phyloP scores from a whole-genome alignment of 75 land plant genomes.

The Larix kaempferi region DNA sequence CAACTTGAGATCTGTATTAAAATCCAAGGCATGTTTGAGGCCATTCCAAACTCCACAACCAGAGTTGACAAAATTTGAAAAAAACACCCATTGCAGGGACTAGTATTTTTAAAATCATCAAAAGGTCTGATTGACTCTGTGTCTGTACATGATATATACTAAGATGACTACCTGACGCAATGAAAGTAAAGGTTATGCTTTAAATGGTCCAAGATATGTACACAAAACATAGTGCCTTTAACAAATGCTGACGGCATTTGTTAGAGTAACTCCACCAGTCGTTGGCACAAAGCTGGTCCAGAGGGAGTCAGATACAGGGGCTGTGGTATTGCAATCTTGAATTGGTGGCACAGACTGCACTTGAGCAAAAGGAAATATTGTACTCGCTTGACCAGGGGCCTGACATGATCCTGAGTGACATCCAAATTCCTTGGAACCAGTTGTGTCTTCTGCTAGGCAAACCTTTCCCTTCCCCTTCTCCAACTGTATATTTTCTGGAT shows the following conservation, averaged over 20 bases:
- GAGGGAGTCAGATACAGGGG: constrained; percentile 5
- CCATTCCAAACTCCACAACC: background rate
- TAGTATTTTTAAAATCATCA: background rate
- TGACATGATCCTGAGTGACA: constrained; percentile 5
- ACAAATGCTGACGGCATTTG: constrained; percentile 12
- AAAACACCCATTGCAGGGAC: background rate
- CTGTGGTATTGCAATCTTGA: constrained; percentile 10
- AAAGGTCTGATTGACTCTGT: background rate
- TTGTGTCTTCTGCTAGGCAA: background rate
- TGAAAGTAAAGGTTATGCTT: background rate
- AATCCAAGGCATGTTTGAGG: background rate
- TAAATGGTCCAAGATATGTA: background rate
- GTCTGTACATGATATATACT: constrained; percentile 8
- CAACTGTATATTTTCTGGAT: background rate
- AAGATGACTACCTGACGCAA: background rate
- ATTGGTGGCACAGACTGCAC: background rate
- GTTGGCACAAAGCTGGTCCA: constrained; percentile 9
- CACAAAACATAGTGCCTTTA: constrained; percentile 3
- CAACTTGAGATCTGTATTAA: background rate
- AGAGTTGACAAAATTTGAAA: background rate
- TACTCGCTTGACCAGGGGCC: background rate
- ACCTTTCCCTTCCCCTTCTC: constrained; percentile 5
- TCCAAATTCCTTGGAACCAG: background rate
- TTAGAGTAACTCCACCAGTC: constrained; percentile 6
- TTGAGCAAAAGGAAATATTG: constrained; percentile 4